Evolutionary conservation across 495 filamentous ascomycete genomes (phyloP), one percentile per base, ranked within the genome.

Genomic region (Xylaria intraflava): DNA sequence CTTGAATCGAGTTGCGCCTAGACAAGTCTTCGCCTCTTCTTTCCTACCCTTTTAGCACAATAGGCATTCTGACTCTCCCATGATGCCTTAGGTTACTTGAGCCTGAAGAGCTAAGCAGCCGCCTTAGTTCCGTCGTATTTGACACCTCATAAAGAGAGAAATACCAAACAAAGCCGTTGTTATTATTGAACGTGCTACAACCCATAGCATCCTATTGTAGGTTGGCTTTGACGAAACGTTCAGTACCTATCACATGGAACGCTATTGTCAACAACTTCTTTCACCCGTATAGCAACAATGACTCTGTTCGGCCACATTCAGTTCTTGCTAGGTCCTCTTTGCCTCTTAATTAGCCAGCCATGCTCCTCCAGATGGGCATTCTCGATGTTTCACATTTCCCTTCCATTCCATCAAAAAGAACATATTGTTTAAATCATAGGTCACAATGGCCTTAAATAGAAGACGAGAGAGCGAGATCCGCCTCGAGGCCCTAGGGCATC

Each of bases 401-500:
- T 14, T 33, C n/a, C 11, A 39, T 40, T 35, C 19, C 12, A 46
- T 29, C 27, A 9, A 29, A 29, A 29, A 4, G 9, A 9, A 29
- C 9, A 29, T 9, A 29, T 29, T 9, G 27, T 9, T 39, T 6
- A 6, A 48, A 38, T 16, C 17, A 20, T 7, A 5, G 16, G 3
- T n/a, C 30, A 39, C 16, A 30, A 46, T 45, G n/a, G 3, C 45
- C 12, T 43, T 41, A 43, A 49, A 24, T 19, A 44, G 17, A 36
- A 27, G 17, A 20, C 20, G 27, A 19, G 30, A 56, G 17, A 56
- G 52, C 16, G 12, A 23, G 2, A 14, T 51, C 0, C 48, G 49
- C 20, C 42, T 56, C 8, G 48, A 53, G 44, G 38, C 49, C 7
- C 38, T 60, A 3, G 49, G 54, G 0, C 29, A 26, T n/a, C 48